A percentile compares a stretch with the other conserved stretches of the same genome.
Evolutionary conservation across 2,329 filamentous ascomycete genomes (phyloP).

Genomic region (Claviceps pusilla): DNA sequence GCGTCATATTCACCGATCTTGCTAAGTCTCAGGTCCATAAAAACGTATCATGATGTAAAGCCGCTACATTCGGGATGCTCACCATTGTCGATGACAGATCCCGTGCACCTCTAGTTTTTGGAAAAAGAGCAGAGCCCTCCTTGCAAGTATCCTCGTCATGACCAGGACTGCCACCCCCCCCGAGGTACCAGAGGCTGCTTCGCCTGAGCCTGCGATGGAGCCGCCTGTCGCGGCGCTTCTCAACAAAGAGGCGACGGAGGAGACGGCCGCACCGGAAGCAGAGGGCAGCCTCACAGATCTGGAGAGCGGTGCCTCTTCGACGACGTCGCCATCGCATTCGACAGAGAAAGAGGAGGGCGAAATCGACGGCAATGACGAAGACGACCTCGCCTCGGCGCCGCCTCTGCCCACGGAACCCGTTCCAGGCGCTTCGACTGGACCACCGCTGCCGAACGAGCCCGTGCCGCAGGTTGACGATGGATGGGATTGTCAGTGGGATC

Average conservation of each 20-base stretch:
- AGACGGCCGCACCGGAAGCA: neutral
- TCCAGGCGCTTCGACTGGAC: slow-evolving; percentile 10
- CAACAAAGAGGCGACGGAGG: slow-evolving; percentile 4
- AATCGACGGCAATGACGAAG: slow-evolving; percentile 1
- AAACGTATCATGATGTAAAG: slow-evolving; percentile 20
- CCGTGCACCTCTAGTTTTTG: slow-evolving; percentile 1
- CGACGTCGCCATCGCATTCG: neutral
- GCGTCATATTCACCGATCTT: slow-evolving; percentile 8
- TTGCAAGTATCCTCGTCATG: slow-evolving; percentile 2
- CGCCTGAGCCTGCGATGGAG: slow-evolving; percentile 6
- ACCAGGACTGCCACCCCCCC: neutral
- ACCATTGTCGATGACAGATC: slow-evolving; percentile 21
- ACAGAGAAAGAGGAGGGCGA: slow-evolving; percentile 3
- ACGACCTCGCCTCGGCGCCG: slow-evolving; percentile 5
- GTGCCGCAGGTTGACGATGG: slow-evolving; percentile 47
- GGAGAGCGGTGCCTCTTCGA: neutral
- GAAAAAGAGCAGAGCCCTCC: slow-evolving; percentile 4
- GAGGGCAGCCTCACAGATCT: neutral
- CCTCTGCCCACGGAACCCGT: slow-evolving; percentile 22
- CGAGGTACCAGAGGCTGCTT: neutral
- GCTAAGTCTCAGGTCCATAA: slow-evolving; percentile 23
- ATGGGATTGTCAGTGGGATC: slow-evolving; percentile 71
- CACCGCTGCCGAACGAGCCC: slow-evolving; percentile 29
- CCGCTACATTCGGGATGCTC: slow-evolving; percentile 20
- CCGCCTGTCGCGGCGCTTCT: slow-evolving; percentile 8